Percentiles rank a stretch among this genome's conserved stretches.
Conservation (phyloP, 2,329 filamentous ascomycete genomes). For the Aspergillus puulaauensis region DNA sequence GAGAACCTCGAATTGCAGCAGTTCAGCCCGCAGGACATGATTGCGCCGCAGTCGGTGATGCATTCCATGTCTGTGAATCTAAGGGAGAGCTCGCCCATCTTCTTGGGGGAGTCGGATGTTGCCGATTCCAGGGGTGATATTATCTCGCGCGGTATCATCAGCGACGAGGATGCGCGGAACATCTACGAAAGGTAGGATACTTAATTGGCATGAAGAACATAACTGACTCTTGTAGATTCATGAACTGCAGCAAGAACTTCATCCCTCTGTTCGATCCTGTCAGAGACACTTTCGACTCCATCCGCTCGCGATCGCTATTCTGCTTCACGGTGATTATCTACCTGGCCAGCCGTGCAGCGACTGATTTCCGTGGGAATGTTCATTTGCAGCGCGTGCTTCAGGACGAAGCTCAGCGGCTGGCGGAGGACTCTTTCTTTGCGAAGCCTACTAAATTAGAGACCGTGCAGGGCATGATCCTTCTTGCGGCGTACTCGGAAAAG, state of each 20-base stretch:
- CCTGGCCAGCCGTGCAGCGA: slow-evolving; percentile 33
- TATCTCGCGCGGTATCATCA: slow-evolving; percentile 32
- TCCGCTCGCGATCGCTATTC: slow-evolving; percentile 35
- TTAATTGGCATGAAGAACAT: no score
- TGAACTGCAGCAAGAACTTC: slow-evolving; percentile 34
- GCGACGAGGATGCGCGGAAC: slow-evolving; percentile 31
- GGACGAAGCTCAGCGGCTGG: slow-evolving; percentile 35
- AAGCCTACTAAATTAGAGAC: slow-evolving; percentile 37
- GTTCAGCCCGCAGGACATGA: slow-evolving; percentile 37
- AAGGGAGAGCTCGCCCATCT: slow-evolving; percentile 30
- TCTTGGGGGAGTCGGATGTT: slow-evolving; percentile 30
- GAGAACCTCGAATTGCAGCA: slow-evolving; percentile 32
- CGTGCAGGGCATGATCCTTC: slow-evolving; percentile 37
- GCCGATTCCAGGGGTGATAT: slow-evolving; percentile 31
- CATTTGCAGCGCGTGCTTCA: slow-evolving; percentile 36
- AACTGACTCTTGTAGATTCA: slow-evolving; percentile 23
- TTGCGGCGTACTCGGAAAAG: slow-evolving; percentile 38
- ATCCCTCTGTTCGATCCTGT: slow-evolving; percentile 36
- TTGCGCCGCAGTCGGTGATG: slow-evolving; percentile 34
- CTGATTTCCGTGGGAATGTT: slow-evolving; percentile 30
- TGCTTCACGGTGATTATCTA: slow-evolving; percentile 39
- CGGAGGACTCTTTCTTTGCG: slow-evolving; percentile 38
- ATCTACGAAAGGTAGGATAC: slow-evolving; percentile 34
- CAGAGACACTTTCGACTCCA: slow-evolving; percentile 37
- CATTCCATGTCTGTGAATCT: slow-evolving; percentile 40